phyloP scores from a whole-genome alignment of 441 rosid genomes.

The Adansonia madagascariensis region DNA sequence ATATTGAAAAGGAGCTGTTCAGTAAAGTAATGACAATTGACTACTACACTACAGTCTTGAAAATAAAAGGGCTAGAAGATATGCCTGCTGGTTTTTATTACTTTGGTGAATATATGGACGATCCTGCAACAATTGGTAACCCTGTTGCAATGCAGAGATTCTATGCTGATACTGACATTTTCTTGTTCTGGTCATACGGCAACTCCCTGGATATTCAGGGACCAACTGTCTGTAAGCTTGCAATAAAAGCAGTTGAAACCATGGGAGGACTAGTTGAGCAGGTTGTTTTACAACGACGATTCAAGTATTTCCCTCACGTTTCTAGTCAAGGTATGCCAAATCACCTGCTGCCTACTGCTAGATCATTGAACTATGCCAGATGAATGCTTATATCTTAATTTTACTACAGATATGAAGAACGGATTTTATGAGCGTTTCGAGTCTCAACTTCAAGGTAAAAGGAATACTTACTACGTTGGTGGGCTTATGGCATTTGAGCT shows the following conservation, averaged over 20 bases:
- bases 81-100: conserved; percentile 68
- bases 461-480: conserved; percentile 64
- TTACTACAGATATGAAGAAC: conserved; percentile 63
- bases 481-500: conserved; percentile 80
- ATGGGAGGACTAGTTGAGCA: conserved; percentile 61
- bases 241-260: conserved; percentile 42
- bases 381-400: conserved; percentile 25
- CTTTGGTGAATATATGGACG: conserved; percentile 67
- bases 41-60: conserved; percentile 66
- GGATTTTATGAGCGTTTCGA: conserved; percentile 66
- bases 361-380: conserved; percentile 14
- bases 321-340: conserved; percentile 54
- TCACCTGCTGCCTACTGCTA: conserved; percentile 20
- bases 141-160: conserved; percentile 82
- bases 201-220: conserved; percentile 53
- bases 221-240: conserved; percentile 49
- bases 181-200: conserved; percentile 77
- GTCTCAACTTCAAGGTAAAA: conserved; percentile 62
- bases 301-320: conserved; percentile 76
- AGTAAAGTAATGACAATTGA: conserved; percentile 68
- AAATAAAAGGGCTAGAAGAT: conserved; percentile 60
- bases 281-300: conserved; percentile 60
- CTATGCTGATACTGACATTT: conserved; percentile 62
- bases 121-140: conserved; percentile 64
- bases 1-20: conserved; percentile 59